phyloP scores from a whole-genome alignment of 2,329 filamentous ascomycete genomes.

The Pseudovirgaria hyperparasitica region DNA sequence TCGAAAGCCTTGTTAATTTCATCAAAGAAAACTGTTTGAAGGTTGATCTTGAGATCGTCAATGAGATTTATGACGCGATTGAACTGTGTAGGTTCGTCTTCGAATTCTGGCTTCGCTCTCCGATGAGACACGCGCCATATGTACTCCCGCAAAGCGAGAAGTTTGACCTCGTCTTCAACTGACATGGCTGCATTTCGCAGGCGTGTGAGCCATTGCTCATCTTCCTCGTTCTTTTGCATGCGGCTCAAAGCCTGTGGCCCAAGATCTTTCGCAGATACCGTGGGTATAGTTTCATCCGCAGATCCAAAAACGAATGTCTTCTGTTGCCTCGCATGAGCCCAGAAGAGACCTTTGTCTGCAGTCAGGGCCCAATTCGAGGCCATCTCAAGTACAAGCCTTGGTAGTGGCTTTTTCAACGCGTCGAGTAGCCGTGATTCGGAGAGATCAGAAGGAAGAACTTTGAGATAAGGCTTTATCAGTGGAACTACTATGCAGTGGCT shows the following conservation, averaged over 20 bases:
- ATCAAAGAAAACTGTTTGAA: constrained; percentile 88
- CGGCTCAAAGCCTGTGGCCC: constrained; percentile 47
- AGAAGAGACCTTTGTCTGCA: constrained; percentile 71
- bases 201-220: constrained; percentile 83
- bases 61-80: constrained; percentile 62
- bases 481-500: constrained; percentile 73
- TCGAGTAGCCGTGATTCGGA: constrained; percentile 66
- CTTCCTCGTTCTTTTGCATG: constrained; percentile 71
- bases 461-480: constrained; percentile 69
- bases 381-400: constrained; percentile 71
- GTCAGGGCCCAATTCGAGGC: constrained; percentile 77
- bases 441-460: constrained; percentile 55
- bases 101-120: constrained; percentile 43
- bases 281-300: constrained; percentile 39
- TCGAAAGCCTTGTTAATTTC: constrained; percentile 48
- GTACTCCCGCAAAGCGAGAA: constrained; percentile 76
- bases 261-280: constrained; percentile 44
- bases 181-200: constrained; percentile 73
- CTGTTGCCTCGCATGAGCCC: constrained; percentile 63
- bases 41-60: constrained; percentile 64
- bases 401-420: constrained; percentile 67
- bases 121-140: constrained; percentile 76
- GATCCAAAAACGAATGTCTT: constrained; percentile 56
- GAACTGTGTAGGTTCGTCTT: constrained; percentile 31
- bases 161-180: constrained; percentile 76